Conservation (phyloP, 768 basidiomycete species). For the Pleurotus ostreatus region DNA sequence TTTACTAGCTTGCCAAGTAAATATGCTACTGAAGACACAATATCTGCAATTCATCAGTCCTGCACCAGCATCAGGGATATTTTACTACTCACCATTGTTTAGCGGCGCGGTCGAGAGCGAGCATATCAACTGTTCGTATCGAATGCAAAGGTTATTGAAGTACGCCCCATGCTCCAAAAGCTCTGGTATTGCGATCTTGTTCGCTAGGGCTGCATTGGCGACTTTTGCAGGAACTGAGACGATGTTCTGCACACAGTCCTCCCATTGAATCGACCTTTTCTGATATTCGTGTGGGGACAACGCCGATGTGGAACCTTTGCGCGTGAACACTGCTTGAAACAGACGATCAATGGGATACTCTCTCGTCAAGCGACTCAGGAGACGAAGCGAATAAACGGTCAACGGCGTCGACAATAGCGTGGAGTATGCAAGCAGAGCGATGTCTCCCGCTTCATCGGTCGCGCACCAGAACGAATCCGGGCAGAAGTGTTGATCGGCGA, state of each 20-base stretch:
- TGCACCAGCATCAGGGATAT: too few relatives aligned
- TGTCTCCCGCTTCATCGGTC: slow-evolving; percentile 42
- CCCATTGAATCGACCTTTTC: slow-evolving; percentile 53
- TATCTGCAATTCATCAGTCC: slow-evolving; percentile 23
- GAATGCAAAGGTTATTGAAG: slow-evolving; percentile 46
- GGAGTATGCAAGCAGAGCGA: slow-evolving; percentile 60
- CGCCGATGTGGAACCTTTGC: slow-evolving; percentile 9
- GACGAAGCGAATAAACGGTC: slow-evolving; percentile 41
- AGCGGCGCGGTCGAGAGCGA: slow-evolving; percentile 31
- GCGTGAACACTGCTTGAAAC: slow-evolving; percentile 44
- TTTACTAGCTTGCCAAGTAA: slow-evolving; percentile 66
- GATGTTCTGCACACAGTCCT: slow-evolving; percentile 65
- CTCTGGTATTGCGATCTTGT: slow-evolving; percentile 35
- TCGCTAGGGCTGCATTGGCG: slow-evolving; percentile 58
- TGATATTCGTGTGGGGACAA: slow-evolving; percentile 10
- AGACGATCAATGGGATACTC: slow-evolving; percentile 71
- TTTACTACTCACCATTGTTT: slow-evolving; percentile 35
- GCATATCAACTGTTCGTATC: slow-evolving; percentile 49
- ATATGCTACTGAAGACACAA: slow-evolving; percentile 40
- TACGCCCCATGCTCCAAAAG: slow-evolving; percentile 54
- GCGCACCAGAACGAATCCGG: slow-evolving; percentile 59
- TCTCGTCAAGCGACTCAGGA: slow-evolving; percentile 51
- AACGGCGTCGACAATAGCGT: slow-evolving; percentile 53
- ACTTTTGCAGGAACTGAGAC: slow-evolving; percentile 72
- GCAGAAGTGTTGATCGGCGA: slow-evolving; percentile 71